Conservation (phyloP, 1,284 basidiomycete species). For the Cryptococcus jaspeensis region DNA sequence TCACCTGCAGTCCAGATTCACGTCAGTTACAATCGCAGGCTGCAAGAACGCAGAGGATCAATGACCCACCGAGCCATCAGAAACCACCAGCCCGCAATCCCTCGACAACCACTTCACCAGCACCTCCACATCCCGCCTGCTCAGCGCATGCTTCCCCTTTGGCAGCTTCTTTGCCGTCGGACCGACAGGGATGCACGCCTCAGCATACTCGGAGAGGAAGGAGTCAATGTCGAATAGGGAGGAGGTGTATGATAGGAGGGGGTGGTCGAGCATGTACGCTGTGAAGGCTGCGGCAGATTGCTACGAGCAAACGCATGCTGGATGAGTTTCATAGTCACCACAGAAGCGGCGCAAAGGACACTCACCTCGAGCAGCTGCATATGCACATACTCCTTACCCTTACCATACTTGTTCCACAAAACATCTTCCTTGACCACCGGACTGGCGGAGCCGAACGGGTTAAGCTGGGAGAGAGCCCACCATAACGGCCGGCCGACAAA, state of each 20-base stretch:
- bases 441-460: conserved; percentile 58
- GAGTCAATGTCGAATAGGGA: conserved; percentile 62
- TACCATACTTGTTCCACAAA: conserved; percentile 61
- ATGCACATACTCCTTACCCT: conserved; percentile 72
- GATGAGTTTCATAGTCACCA: neutral
- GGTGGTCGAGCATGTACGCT: conserved; percentile 56
- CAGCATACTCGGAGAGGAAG: conserved; percentile 64
- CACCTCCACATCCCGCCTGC: conserved; percentile 59
- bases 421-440: conserved; percentile 61
- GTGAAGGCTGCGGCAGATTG: conserved; percentile 63
- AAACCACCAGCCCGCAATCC: conserved; percentile 64
- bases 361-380: conserved; percentile 52
- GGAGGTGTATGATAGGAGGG: conserved; percentile 60
- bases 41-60: neutral
- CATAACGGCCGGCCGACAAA: conserved; percentile 75
- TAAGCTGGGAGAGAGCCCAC: conserved; percentile 79
- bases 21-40: too few relatives aligned
- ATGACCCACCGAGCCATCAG: conserved; percentile 63
- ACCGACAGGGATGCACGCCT: conserved; percentile 50
- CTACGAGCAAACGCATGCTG: conserved; percentile 21
- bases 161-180: conserved; percentile 14
- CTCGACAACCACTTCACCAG: conserved; percentile 74
- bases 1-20: conserved; percentile 55
- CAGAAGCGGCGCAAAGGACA: neutral
- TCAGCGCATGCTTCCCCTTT: conserved; percentile 15